Evolutionary conservation across 2,329 filamentous ascomycete genomes (phyloP).

Genomic region (Pseudocercospora eumusae): DNA sequence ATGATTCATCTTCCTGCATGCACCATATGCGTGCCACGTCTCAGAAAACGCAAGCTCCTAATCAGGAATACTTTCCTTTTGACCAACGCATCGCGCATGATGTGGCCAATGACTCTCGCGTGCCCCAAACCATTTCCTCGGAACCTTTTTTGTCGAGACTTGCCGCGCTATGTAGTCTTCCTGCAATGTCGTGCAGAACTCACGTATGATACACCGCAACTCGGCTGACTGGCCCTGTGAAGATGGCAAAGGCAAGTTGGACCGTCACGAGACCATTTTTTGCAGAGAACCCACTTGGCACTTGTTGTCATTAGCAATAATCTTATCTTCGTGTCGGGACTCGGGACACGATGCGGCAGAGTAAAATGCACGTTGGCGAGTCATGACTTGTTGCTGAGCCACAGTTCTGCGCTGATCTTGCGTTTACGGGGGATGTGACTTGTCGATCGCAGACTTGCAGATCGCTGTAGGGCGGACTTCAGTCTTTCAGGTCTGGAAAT

Average conservation of each 20-base stretch:
- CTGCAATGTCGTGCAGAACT: background rate
- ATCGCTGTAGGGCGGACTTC: background rate
- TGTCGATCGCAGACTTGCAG: conserved; percentile 2
- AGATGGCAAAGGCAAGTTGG: background rate
- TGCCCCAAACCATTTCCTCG: background rate
- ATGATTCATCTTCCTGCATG: background rate
- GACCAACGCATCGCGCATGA: background rate
- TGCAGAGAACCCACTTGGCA: background rate
- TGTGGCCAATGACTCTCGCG: background rate
- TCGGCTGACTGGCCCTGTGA: background rate
- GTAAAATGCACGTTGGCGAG: background rate
- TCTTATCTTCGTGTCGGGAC: background rate
- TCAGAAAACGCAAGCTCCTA: conserved; percentile 5
- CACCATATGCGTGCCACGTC: background rate
- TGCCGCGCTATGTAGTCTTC: background rate
- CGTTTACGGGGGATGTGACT: background rate
- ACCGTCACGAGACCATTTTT: background rate
- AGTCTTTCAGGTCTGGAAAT: background rate
- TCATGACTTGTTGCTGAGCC: background rate
- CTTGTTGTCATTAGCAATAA: background rate
- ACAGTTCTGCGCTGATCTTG: conserved; percentile 3
- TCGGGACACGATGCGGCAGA: background rate
- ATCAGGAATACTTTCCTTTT: background rate
- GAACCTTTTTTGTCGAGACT: background rate
- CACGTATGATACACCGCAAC: background rate